Base-by-base conservation (phyloP, 345 rosid genomes). In the Diplotaxis tenuifolia region DNA sequence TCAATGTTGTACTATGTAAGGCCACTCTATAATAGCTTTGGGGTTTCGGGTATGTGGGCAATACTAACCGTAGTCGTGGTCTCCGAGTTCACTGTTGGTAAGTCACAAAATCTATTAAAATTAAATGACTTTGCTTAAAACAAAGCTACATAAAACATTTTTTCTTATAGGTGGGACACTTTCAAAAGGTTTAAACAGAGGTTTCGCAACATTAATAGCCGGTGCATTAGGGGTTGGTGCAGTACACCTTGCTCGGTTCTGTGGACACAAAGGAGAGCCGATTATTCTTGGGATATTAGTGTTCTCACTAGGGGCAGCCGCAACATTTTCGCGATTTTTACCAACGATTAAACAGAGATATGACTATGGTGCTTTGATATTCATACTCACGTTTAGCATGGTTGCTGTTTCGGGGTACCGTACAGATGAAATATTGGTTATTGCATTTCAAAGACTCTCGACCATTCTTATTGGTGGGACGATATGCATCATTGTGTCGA, bases 11-110 rank as follows among this genome's bases (percentile, higher is more conserved):
- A 84, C 84, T 91, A 88, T 52, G 74, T 68, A 9, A 70, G 86
- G 53, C 96, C 96, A 40, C 87, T 91, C 23, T 93, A 85, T 68
- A 79, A 81, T 28, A 78, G 87, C 42, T 87, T 89, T 28, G 97
- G 91, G 6, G 82, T 82, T 59, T 80, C 90, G n/a, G 94, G 91
- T 68, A 85, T 91, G 79, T 93, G 98, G 98, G 98, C 97, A 9
- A 85, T 93, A 36, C 75, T 93, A 27, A 93, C 98, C 6, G 97
- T 89, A 3, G 91, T 87, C 0, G 92, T 93, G 22, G 84, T 89
- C 61, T 86, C 83, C 65, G 97, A 93, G 65, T 90, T 87, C 64
- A 86, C 89, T n/a, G 97, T 89, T 4, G 97, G 98, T 89, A 81
- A 78, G 86, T 73, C 50, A 93, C 97, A 87, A 79, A 78, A 82